Percentiles rank a stretch among this genome's conserved stretches.
phyloP scores from a whole-genome alignment of 306 rosid species.

The Cicer judaicum region DNA sequence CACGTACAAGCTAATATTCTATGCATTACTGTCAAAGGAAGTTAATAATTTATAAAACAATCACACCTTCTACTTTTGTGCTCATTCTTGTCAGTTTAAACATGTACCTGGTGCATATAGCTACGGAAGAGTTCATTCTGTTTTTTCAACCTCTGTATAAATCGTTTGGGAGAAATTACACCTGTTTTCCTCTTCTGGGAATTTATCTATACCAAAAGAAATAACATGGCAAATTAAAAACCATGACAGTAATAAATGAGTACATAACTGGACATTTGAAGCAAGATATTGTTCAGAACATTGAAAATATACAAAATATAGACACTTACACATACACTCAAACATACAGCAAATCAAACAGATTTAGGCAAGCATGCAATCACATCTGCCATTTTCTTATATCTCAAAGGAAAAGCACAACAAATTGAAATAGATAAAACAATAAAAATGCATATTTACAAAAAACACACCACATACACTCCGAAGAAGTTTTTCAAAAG shows the following conservation, averaged over 20 bases:
- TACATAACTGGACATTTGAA: slow-evolving; percentile 28
- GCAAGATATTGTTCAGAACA: background rate
- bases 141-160: slow-evolving; percentile 93
- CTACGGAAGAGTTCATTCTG: slow-evolving; percentile 98
- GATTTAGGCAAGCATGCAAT: slow-evolving; percentile 31
- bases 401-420: background rate
- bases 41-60: slow-evolving; percentile 4
- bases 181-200: slow-evolving; percentile 99
- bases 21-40: background rate
- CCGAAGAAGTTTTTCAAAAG: background rate
- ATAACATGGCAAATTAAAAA: slow-evolving; percentile 35
- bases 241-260: slow-evolving; percentile 14
- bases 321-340: slow-evolving; percentile 25
- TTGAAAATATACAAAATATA: slow-evolving; percentile 9
- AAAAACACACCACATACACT: background rate
- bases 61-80: slow-evolving; percentile 12
- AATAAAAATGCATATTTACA: background rate
- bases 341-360: slow-evolving; percentile 7
- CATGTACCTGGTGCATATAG: slow-evolving; percentile 94
- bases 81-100: slow-evolving; percentile 36
- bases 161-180: slow-evolving; percentile 96
- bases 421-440: background rate
- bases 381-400: slow-evolving; percentile 17
- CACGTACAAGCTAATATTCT: background rate
- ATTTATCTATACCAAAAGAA: slow-evolving; percentile 72